A percentile compares a stretch with the other conserved stretches of the same genome.
These are phyloP conservation scores for Peniophora sp. DNA, from an alignment of 1,284 basidiomycete species.

Conservation along the genomic window DNA sequence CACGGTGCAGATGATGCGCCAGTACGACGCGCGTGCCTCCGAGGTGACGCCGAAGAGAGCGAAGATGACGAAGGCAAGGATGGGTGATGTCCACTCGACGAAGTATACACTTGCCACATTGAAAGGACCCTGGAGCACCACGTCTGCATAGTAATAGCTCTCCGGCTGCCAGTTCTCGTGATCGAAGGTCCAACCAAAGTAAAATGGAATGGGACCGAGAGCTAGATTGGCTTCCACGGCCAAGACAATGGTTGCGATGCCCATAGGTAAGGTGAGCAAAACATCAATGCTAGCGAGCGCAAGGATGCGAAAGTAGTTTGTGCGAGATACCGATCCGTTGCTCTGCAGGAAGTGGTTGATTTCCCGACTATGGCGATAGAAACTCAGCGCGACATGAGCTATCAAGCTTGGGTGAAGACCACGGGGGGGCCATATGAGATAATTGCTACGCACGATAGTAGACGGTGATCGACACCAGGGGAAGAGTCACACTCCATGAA, in stretches of 20 bases:
- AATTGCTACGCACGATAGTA: no score
- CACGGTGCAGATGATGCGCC: background rate
- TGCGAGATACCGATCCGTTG: background rate
- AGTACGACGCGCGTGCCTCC: background rate
- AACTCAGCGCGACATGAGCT: background rate
- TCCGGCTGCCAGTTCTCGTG: background rate
- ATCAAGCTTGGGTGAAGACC: no score
- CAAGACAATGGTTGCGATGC: background rate
- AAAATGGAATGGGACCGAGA: background rate
- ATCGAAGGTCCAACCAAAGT: background rate
- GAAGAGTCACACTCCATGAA: no score
- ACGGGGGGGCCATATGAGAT: no score
- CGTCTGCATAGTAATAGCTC: no score
- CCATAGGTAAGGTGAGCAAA: background rate
- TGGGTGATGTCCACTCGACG: background rate
- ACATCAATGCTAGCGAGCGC: background rate
- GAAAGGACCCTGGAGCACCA: no score
- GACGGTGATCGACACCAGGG: no score
- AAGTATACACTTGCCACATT: no score
- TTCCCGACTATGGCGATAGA: background rate
- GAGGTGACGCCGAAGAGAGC: background rate
- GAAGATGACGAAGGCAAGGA: background rate
- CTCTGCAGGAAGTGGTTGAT: background rate
- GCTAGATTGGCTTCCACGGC: background rate
- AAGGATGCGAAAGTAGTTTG: background rate